phyloP scores from a whole-genome alignment of 768 basidiomycete genomes.

The Lentinula sp. region DNA sequence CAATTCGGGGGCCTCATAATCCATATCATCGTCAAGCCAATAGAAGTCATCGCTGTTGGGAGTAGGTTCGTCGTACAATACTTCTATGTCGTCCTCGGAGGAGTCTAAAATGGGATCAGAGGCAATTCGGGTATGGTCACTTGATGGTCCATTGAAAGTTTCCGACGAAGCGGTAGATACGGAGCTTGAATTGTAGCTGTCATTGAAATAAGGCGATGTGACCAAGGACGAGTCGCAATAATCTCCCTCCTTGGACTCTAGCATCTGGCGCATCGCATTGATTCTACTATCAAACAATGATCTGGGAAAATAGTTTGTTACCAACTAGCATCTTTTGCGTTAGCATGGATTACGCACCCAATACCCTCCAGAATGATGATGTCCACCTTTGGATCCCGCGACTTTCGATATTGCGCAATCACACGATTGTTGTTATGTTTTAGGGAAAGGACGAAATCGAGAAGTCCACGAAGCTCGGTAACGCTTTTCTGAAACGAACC shows the following conservation, averaged over 20 bases:
- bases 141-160: not conserved
- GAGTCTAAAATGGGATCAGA: conserved; percentile 1
- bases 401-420: conserved; percentile 3
- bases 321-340: not conserved
- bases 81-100: not conserved
- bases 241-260: conserved; percentile 15
- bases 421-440: not conserved
- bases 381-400: conserved; percentile 25
- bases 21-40: conserved; percentile 35
- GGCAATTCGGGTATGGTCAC: not conserved
- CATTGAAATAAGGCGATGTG: not conserved
- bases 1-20: conserved; percentile 21
- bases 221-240: not conserved
- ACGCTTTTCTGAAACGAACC: conserved; percentile 23
- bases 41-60: conserved; percentile 39
- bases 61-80: conserved; percentile 12
- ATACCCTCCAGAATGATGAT: conserved; percentile 32
- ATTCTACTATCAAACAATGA: conserved; percentile 30
- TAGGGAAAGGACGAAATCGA: conserved; percentile 14
- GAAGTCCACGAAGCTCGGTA: conserved; percentile 21
- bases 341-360: conserved; percentile 22
- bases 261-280: conserved; percentile 26
- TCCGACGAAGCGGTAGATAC: not conserved
- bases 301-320: conserved; percentile 16
- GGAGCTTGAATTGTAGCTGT: not conserved